phyloP scores from a whole-genome alignment of 2,329 filamentous ascomycete species.

The Fusarium equiseti region DNA sequence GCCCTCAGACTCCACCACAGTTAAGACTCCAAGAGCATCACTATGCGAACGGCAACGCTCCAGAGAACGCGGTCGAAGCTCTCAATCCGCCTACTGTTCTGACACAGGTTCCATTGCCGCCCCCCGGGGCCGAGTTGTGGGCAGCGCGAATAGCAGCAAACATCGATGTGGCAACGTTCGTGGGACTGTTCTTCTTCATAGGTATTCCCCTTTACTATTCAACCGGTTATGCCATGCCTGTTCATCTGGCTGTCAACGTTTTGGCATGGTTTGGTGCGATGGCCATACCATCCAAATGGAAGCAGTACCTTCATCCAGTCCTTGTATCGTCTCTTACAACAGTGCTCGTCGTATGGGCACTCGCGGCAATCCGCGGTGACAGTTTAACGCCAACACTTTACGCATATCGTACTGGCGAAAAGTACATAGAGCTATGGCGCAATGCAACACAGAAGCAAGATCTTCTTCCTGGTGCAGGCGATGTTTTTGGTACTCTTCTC shows the following conservation, averaged over 20 bases:
- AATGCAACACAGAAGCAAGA: constrained; percentile 41
- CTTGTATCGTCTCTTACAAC: constrained; percentile 66
- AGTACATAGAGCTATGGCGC: constrained; percentile 65
- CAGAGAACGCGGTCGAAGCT: constrained; percentile 36
- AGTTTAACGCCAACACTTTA: constrained; percentile 57
- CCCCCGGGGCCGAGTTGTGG: constrained; percentile 63
- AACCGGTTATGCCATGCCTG: constrained; percentile 64
- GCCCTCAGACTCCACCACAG: constrained; percentile 46
- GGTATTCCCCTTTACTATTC: constrained; percentile 68
- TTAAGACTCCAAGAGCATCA: constrained; percentile 49
- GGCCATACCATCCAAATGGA: constrained; percentile 61
- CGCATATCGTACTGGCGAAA: constrained; percentile 64
- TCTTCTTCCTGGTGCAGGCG: constrained; percentile 64
- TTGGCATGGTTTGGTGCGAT: constrained; percentile 65
- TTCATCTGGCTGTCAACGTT: constrained; percentile 61
- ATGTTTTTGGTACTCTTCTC: constrained; percentile 66
- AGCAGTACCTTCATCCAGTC: constrained; percentile 68
- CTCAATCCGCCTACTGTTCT: constrained; percentile 44
- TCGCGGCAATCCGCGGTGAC: constrained; percentile 60
- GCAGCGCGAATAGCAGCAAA: constrained; percentile 60
- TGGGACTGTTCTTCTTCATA: constrained; percentile 60
- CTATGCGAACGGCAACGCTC: constrained; percentile 37
- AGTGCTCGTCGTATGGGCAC: constrained; percentile 64
- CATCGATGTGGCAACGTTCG: constrained; percentile 61
- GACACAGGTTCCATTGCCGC: constrained; percentile 56